These are phyloP conservation scores for Carallia brachiata DNA, from an alignment of 345 rosid genomes.

Conservation along the genomic window DNA sequence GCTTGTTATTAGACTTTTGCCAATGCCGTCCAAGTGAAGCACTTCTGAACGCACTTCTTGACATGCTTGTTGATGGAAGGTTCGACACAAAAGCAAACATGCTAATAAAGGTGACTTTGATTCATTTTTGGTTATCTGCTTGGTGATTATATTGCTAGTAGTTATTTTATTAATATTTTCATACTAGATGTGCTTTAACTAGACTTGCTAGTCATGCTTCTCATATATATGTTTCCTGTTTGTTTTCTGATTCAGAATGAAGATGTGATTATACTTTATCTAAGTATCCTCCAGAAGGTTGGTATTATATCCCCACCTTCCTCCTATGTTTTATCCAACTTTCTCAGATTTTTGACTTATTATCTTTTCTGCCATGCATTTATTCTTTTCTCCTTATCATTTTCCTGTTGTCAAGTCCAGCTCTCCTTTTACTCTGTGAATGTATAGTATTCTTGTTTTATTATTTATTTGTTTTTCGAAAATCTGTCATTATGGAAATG, in stretches of 20 bases:
- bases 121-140: not conserved
- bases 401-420: too few species aligned
- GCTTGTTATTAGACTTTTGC: slow-evolving; percentile 83
- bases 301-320: slow-evolving; percentile 32
- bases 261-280: slow-evolving; percentile 86
- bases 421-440: not conserved
- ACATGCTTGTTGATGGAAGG: slow-evolving; percentile 97
- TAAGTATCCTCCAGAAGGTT: slow-evolving; percentile 92
- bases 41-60: slow-evolving; percentile 80
- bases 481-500: slow-evolving; percentile 5
- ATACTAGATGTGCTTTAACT: not conserved
- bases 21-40: slow-evolving; percentile 76
- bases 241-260: slow-evolving; percentile 66
- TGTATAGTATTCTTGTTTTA: too few species aligned
- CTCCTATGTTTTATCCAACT: not conserved
- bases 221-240: slow-evolving; percentile 19
- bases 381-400: not conserved
- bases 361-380: not conserved
- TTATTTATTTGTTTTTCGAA: too few species aligned
- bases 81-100: slow-evolving; percentile 66
- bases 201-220: slow-evolving; percentile 15
- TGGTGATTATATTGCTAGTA: not conserved
- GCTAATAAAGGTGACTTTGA: slow-evolving; percentile 59
- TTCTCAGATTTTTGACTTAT: too few species aligned
- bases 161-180: not conserved